Base-by-base conservation (phyloP, 1,284 basidiomycete species). In the Cutaneotrichosporon dermatis region DNA sequence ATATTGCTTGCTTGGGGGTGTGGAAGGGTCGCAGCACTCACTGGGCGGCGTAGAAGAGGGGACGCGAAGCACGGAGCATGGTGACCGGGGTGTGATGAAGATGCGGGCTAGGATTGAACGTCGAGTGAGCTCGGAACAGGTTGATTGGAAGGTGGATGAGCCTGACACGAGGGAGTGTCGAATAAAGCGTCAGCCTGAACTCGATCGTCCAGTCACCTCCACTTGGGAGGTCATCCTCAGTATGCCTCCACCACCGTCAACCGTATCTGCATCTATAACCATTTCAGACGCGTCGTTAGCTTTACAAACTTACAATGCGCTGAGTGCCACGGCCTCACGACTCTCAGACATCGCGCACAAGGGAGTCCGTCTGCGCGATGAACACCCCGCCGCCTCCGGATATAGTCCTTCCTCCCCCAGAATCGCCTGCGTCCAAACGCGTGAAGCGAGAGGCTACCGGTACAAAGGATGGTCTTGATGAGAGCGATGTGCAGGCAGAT, bases 61-160 rank as follows among this genome's bases (percentile, higher is more conserved):
- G 86, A 61, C 88, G 86, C 52, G 87, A 86, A 66, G 86, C 79
- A 73, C 90, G 87, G 69, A 92, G 84, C 90, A 92, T 92, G 41
- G 41, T 48, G 56, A 34, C 36, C 15, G 44, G n/a, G 15, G 11
- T 15, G 35, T 43, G 42, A 36, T 4, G 54, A 15, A 41, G 51
- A 35, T 13, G 36, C 50, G 50, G 50, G 34, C n/a, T n/a, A n/a
- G n/a, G n/a, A n/a, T n/a, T n/a, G n/a, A n/a, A n/a, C n/a, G n/a
- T n/a, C n/a, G n/a, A n/a, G n/a, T n/a, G n/a, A n/a, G n/a, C n/a
- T n/a, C n/a, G 44, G 12, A 6, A 25, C 44, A 45, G 44, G 25
- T 8, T 33, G 44, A 45, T 45, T 45, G 44, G n/a, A 8, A 45
- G 44, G 44, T 25, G 33, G 33, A n/a, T 34, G 39, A 41, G 37